A percentile compares a stretch with the other conserved stretches of the same genome.
phyloP scores from a whole-genome alignment of 202 grass and related monocot species.

The Dendrocalamus latiflorus region DNA sequence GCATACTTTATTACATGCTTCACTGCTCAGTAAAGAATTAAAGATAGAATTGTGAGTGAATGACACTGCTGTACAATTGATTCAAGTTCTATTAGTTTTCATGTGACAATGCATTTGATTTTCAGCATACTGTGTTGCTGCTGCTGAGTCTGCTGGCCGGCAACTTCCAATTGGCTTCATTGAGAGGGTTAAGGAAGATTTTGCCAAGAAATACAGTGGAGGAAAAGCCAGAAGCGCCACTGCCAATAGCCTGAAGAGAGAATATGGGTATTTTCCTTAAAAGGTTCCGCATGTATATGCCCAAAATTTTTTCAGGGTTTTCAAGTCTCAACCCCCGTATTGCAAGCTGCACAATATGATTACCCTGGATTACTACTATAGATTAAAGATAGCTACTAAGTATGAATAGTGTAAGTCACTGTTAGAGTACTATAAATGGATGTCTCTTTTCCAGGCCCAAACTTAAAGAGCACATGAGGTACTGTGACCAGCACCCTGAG shows the following conservation, averaged over 20 bases:
- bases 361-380: neutral
- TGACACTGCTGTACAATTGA: neutral
- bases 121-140: conserved; percentile 87
- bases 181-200: conserved; percentile 88
- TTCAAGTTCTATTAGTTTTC: neutral
- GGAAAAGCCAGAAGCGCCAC: conserved; percentile 65
- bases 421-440: neutral
- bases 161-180: conserved; percentile 65
- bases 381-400: neutral
- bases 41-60: neutral
- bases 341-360: neutral
- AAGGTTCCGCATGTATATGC: neutral
- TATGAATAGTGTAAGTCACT: neutral
- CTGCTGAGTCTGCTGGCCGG: conserved; percentile 65
- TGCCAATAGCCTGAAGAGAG: conserved; percentile 67
- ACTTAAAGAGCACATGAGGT: conserved; percentile 86
- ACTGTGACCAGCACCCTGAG: conserved; percentile 73
- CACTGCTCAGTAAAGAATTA: neutral
- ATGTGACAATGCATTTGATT: neutral
- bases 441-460: conserved; percentile 53
- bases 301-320: neutral
- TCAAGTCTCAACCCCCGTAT: neutral
- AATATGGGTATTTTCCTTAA: conserved; percentile 60
- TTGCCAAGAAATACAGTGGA: conserved; percentile 68
- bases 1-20: neutral